These are phyloP conservation scores for Thecaphora thlaspeos DNA, from an alignment of 1,284 basidiomycete genomes.

Conservation along the genomic window DNA sequence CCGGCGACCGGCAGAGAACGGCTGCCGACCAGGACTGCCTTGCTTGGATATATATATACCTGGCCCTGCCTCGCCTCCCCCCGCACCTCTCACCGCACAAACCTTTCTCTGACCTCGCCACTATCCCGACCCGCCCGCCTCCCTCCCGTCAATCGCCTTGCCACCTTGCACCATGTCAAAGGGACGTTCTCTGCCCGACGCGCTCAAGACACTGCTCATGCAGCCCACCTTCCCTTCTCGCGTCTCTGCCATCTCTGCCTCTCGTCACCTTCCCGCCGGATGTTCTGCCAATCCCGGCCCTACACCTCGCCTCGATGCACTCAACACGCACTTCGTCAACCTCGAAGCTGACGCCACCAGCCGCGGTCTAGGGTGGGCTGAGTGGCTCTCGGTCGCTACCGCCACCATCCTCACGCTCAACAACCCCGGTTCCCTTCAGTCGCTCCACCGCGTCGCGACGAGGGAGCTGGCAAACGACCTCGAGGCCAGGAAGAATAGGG, in stretches of 20 bases:
- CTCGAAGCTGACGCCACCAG: slow-evolving; percentile 68
- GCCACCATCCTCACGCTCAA: slow-evolving; percentile 80
- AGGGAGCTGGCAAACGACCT: slow-evolving; percentile 58
- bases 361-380: slow-evolving; percentile 68
- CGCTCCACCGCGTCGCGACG: slow-evolving; percentile 75
- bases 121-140: neutral
- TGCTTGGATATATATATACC: no score
- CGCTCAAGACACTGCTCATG: slow-evolving; percentile 72
- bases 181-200: slow-evolving; percentile 50
- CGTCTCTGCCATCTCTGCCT: slow-evolving; percentile 60
- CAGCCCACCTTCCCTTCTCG: slow-evolving; percentile 69
- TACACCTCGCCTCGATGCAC: slow-evolving; percentile 66
- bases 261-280: slow-evolving; percentile 33
- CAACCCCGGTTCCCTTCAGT: slow-evolving; percentile 73
- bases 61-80: no score
- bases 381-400: slow-evolving; percentile 82
- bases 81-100: no score
- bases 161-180: slow-evolving; percentile 17
- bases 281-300: slow-evolving; percentile 65
- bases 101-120: no score
- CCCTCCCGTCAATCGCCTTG: no score
- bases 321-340: slow-evolving; percentile 62
- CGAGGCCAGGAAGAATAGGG: slow-evolving; percentile 65
- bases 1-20: no score
- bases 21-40: no score